Evolutionary conservation across 495 filamentous ascomycete genomes (phyloP), one percentile per base, ranked within the genome.

Genomic region (Patellaria atrata): DNA sequence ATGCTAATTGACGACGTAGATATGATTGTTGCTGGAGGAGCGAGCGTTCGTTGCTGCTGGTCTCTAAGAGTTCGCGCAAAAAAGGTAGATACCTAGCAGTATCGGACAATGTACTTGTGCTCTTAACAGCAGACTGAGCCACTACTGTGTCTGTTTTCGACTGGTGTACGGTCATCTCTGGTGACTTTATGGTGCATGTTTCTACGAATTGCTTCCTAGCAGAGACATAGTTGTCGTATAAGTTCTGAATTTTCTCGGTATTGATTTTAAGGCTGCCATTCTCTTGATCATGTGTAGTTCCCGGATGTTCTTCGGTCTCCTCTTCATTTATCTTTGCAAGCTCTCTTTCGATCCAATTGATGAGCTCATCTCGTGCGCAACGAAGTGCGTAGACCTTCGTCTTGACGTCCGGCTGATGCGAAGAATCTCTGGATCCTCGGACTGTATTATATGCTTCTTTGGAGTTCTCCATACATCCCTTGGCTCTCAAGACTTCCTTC

Each of bases 331-430:
- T 15, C 39, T 51, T 51, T 5, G 47, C 47, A 10, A 59, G 44
- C 30, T 55, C 54, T 5, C 19, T 35, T 32, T 59, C 51, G 14
- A 59, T 43, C 56, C 56, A 59, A 12, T 16, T 27, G 8, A 50
- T 50, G 3, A 59, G 39, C 35, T 53, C 50, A 12, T 52, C 39
- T 26, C 52, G 38, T 11, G 54, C 56, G 12, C 30, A 31, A 21
- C 47, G 37, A 8, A 59, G 41, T 1, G 47, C 54, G 25, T 42
- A 30, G 16, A 54, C 37, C 34, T 55, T 40, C 11, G 47, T 32
- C 15, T 40, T 19, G 9, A 44, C 18, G 3, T 17, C 12, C 34
- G 10, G 20, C 10, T 28, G 8, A 14, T n/a, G 2, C 12, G 20
- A 16, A 2, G 9, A 13, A 11, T 26, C 22, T 11, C 13, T 5